These are phyloP conservation scores for Fusarium buharicum DNA, from an alignment of 2,329 filamentous ascomycete genomes.

Conservation along the genomic window DNA sequence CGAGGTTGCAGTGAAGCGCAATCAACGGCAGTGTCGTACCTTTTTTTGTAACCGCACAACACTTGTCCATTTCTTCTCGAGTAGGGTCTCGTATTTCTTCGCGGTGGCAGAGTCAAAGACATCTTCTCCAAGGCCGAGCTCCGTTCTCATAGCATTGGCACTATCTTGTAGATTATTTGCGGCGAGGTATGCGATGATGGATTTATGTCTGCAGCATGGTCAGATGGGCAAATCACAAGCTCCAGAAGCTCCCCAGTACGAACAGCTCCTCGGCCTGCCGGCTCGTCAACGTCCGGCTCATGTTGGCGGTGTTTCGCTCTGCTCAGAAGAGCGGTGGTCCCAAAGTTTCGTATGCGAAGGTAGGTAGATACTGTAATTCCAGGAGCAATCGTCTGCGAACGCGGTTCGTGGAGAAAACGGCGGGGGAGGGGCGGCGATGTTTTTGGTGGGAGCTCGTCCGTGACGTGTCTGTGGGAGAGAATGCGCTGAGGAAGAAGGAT, in stretches of 20 bases:
- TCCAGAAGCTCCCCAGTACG: constrained; percentile 51
- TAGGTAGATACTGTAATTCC: not conserved
- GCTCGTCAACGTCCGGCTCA: constrained; percentile 41
- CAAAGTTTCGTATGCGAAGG: constrained; percentile 1
- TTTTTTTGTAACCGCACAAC: constrained; percentile 96
- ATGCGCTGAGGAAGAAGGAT: constrained; percentile 21
- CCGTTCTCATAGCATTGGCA: constrained; percentile 68
- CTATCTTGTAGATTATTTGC: constrained; percentile 76
- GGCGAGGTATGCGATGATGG: constrained; percentile 87
- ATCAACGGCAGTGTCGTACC: constrained; percentile 59
- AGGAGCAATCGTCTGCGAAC: constrained; percentile 10
- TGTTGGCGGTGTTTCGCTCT: constrained; percentile 34
- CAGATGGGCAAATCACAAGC: constrained; percentile 29
- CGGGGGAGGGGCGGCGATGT: constrained; percentile 38
- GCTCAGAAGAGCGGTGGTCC: constrained; percentile 23
- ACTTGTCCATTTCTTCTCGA: constrained; percentile 99
- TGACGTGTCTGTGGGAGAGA: constrained; percentile 38
- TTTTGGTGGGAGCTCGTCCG: constrained; percentile 37
- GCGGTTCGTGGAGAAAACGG: constrained; percentile 37
- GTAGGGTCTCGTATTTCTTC: constrained; percentile 92
- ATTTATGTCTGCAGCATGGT: constrained; percentile 76
- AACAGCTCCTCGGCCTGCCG: constrained; percentile 90
- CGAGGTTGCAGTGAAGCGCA: constrained; percentile 8
- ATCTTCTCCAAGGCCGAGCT: constrained; percentile 76
- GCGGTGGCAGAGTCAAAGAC: constrained; percentile 81